These are phyloP conservation scores for Quercus phellos DNA, from an alignment of 331 rosid species.

Conservation along the genomic window DNA sequence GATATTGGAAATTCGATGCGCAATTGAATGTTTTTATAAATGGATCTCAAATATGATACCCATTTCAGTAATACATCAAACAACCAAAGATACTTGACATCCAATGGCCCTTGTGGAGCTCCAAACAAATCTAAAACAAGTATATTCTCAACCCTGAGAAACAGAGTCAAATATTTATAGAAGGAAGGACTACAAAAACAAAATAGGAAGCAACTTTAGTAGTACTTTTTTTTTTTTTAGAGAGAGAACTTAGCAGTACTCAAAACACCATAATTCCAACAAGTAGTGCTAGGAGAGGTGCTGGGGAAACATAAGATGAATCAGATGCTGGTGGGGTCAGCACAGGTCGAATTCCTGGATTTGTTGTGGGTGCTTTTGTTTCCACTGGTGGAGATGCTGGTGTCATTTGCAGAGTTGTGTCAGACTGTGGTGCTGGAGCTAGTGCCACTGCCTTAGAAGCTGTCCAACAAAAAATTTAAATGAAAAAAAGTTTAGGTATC, in stretches of 20 bases:
- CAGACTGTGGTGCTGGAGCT: slow-evolving; percentile 20
- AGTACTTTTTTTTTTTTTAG: background rate
- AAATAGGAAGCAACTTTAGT: background rate
- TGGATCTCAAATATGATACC: background rate
- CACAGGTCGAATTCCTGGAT: slow-evolving; percentile 31
- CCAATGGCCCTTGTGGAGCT: background rate
- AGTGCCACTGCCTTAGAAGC: slow-evolving; percentile 36
- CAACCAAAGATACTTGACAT: background rate
- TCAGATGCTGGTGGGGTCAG: slow-evolving; percentile 36
- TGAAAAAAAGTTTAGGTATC: background rate
- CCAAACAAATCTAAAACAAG: background rate
- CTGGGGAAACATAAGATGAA: slow-evolving; percentile 25
- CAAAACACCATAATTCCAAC: slow-evolving; percentile 17
- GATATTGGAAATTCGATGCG: background rate
- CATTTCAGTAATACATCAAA: background rate
- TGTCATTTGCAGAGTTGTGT: slow-evolving; percentile 6
- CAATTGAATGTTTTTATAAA: background rate
- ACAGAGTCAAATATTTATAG: background rate
- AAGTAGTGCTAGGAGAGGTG: slow-evolving; percentile 17
- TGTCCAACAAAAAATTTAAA: slow-evolving; percentile 6
- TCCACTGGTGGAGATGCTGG: slow-evolving; percentile 26
- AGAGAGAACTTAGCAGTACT: background rate
- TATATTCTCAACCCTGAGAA: background rate
- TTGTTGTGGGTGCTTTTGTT: slow-evolving; percentile 21
- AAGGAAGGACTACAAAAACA: background rate